Base-by-base conservation (phyloP, 371 early-diverging fungal species). In the Batkoa obscura region DNA sequence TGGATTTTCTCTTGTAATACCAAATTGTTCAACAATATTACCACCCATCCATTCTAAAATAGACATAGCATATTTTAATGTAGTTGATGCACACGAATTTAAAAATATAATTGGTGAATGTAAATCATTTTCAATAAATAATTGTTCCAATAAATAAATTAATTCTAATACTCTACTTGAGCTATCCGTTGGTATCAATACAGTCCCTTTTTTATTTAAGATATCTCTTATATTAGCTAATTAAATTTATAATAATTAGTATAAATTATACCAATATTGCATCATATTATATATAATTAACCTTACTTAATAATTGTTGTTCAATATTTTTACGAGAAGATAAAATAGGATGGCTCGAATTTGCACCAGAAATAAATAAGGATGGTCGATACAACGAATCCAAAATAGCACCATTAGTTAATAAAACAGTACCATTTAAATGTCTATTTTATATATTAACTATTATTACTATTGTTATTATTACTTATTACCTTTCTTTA, bases 21-120 rank as follows among this genome's bases (percentile, higher is more conserved):
- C 70, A 56, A 90, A 81, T 30, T 78, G 71, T 31, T 74, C 67
- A 9, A 80, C 76, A 23, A 92, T 66, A n/a, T 73, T 74, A 43
- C 85, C 81, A 2, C 89, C 83, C 92, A 94, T 90, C 97, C 97
- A 96, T 68, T 93, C 94, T 42, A 88, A 72, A 83, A 91, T 91
- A 35, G 80, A 80, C 57, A 85, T 84, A 0, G 94, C 93, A 62
- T 80, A 81, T 60, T 85, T 78, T 3, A 31, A 15, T 6, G 50
- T 50, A 36, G 50, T 34, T 9, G 17, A 34, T 3, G 50, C 50
- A 6, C 34, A 31, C n/a, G 50, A 5, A 34, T 17, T 31, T 3
- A 50, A 2, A 17, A 50, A 72, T 41, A 86, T 79, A 23, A 94
- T 64, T 2, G 88, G 86, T 1, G 67, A 62, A 38, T 79, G 60